Conservation (phyloP, 2,329 filamentous ascomycete species). For the Botryosphaeria dothidea region DNA sequence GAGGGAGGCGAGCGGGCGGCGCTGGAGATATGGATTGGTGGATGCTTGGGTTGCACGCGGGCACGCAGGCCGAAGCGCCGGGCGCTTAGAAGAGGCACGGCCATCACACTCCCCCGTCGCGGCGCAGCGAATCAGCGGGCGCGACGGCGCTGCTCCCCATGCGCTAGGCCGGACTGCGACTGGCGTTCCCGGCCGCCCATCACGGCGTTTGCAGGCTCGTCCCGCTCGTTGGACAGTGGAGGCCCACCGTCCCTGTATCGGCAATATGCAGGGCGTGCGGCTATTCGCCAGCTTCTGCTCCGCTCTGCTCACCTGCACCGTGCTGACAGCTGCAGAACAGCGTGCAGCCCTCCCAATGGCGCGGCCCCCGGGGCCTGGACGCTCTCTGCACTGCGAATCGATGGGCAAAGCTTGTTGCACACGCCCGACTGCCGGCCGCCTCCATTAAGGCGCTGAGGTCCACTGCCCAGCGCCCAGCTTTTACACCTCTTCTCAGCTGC, state of each 20-base stretch:
- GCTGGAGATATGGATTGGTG: background rate
- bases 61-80: slow-evolving; percentile 8
- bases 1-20: background rate
- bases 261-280: slow-evolving; percentile 11
- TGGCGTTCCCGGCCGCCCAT: slow-evolving; percentile 16
- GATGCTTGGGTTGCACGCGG: slow-evolving; percentile 14
- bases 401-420: slow-evolving; percentile 19
- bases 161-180: background rate
- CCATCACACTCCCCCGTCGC: slow-evolving; percentile 14
- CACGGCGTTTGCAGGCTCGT: background rate
- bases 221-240: slow-evolving; percentile 13
- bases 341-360: slow-evolving; percentile 13
- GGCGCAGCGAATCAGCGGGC: background rate
- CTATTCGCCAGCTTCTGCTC: slow-evolving; percentile 14
- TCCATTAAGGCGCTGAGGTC: slow-evolving; percentile 17
- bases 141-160: background rate
- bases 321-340: slow-evolving; percentile 18
- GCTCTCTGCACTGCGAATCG: slow-evolving; percentile 15
- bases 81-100: slow-evolving; percentile 17
- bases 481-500: slow-evolving; percentile 11
- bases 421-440: background rate
- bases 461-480: slow-evolving; percentile 14
- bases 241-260: slow-evolving; percentile 12
- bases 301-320: slow-evolving; percentile 14
- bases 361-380: slow-evolving; percentile 3